A percentile compares a stretch with the other conserved stretches of the same genome.
Conservation (phyloP, 805 yeast genomes). For the Zygotorulaspora danielsina region DNA sequence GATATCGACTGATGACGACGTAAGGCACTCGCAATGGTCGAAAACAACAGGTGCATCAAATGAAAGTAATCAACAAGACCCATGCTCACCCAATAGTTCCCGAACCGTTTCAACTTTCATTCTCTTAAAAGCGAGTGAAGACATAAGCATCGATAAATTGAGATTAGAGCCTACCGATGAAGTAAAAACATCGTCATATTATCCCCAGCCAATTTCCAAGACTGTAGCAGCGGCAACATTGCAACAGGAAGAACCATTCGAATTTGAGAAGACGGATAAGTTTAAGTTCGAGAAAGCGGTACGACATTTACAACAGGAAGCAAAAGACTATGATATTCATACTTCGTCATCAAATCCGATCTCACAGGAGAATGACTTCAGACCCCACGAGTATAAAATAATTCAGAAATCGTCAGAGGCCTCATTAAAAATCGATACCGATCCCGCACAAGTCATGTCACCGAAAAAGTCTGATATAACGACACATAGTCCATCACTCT, state of each 20-base stretch:
- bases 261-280: not conserved
- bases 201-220: conserved; percentile 2
- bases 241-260: not conserved
- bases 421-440: conserved; percentile 8
- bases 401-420: conserved; percentile 15
- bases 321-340: conserved; percentile 6
- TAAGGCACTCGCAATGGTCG: conserved; percentile 1
- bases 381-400: conserved; percentile 18
- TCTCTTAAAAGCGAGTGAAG: conserved; percentile 3
- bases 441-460: not conserved
- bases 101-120: conserved; percentile 15
- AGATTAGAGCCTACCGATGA: conserved; percentile 1
- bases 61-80: not conserved
- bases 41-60: not conserved
- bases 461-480: not conserved
- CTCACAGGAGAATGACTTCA: conserved; percentile 6
- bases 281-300: conserved; percentile 30
- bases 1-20: not conserved
- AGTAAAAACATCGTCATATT: not conserved
- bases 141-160: not conserved
- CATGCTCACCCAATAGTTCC: conserved; percentile 6
- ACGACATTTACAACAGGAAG: conserved; percentile 20
- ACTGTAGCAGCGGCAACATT: not conserved
- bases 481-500: conserved; percentile 21
- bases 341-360: conserved; percentile 7